Percentiles rank a stretch among this genome's conserved stretches.
These are phyloP conservation scores for Ophiocordyceps camponoti-leonardi DNA, from an alignment of 2,329 filamentous ascomycete genomes.

Conservation along the genomic window DNA sequence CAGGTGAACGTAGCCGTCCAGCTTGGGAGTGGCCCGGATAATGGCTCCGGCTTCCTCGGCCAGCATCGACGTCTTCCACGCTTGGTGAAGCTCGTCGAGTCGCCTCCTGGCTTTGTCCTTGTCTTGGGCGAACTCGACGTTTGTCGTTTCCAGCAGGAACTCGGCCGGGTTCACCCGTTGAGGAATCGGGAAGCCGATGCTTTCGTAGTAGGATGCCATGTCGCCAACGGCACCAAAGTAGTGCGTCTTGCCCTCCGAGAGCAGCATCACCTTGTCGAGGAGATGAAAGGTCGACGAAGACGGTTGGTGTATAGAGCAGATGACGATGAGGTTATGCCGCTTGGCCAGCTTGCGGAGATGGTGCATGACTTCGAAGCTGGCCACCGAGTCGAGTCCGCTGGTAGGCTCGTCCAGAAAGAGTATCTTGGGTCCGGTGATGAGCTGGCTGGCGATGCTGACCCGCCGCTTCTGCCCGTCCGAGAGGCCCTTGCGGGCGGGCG, in stretches of 20 bases:
- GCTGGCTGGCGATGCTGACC: constrained; percentile 61
- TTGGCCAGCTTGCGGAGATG: constrained; percentile 52
- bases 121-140: constrained; percentile 51
- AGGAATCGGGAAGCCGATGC: constrained; percentile 45
- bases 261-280: constrained; percentile 62
- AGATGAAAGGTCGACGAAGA: constrained; percentile 64
- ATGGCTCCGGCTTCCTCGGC: not conserved
- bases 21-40: not conserved
- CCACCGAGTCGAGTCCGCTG: constrained; percentile 64
- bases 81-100: constrained; percentile 9
- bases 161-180: constrained; percentile 64
- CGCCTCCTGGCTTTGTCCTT: constrained; percentile 22
- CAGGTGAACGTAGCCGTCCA: no score
- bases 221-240: constrained; percentile 49
- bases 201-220: constrained; percentile 44
- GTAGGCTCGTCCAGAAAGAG: constrained; percentile 77
- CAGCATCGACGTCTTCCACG: constrained; percentile 7
- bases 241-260: constrained; percentile 53
- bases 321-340: constrained; percentile 55
- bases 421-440: constrained; percentile 67
- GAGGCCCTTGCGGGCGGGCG: constrained; percentile 67
- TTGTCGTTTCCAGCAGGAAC: constrained; percentile 62
- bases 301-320: constrained; percentile 75
- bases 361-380: constrained; percentile 58
- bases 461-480: constrained; percentile 74